phyloP scores from a whole-genome alignment of 805 yeast species.

The Lipomyces mesembrius region DNA sequence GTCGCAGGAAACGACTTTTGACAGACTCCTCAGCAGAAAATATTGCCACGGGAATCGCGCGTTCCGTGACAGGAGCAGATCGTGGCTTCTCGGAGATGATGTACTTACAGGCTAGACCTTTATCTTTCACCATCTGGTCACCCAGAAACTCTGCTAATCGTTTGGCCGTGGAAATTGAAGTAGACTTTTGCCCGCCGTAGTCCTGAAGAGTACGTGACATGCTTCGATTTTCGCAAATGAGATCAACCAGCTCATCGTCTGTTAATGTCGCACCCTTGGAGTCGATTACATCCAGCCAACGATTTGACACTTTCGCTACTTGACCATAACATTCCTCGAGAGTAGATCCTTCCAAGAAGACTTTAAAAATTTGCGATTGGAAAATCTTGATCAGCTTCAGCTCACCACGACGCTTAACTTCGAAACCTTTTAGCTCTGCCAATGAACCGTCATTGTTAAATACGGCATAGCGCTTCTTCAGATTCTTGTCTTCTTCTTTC shows the following conservation, averaged over 20 bases:
- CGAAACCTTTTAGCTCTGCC: constrained; percentile 97
- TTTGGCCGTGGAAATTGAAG: constrained; percentile 93
- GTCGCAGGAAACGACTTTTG: constrained; percentile 72
- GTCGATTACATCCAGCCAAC: constrained; percentile 94
- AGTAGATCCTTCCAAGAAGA: constrained; percentile 82
- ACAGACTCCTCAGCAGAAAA: constrained; percentile 79
- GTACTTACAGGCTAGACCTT: constrained; percentile 93
- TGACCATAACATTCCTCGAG: constrained; percentile 81
- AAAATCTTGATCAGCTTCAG: constrained; percentile 89
- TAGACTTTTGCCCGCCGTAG: constrained; percentile 87
- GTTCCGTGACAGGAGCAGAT: constrained; percentile 88
- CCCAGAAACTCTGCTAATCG: constrained; percentile 94
- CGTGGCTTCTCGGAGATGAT: constrained; percentile 83
- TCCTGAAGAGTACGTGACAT: constrained; percentile 92
- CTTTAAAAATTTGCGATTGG: constrained; percentile 90
- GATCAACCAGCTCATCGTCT: constrained; percentile 90
- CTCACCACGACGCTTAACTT: constrained; percentile 95
- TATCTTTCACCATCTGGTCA: constrained; percentile 93
- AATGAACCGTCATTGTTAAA: constrained; percentile 91
- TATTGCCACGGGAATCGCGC: constrained; percentile 96
- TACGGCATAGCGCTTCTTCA: constrained; percentile 95
- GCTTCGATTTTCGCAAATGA: constrained; percentile 93
- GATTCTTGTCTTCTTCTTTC: constrained; percentile 94
- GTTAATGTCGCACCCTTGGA: constrained; percentile 84
- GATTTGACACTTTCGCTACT: constrained; percentile 90